Base-by-base conservation (phyloP, 441 rosid species). In the Capsella rubella region DNA sequence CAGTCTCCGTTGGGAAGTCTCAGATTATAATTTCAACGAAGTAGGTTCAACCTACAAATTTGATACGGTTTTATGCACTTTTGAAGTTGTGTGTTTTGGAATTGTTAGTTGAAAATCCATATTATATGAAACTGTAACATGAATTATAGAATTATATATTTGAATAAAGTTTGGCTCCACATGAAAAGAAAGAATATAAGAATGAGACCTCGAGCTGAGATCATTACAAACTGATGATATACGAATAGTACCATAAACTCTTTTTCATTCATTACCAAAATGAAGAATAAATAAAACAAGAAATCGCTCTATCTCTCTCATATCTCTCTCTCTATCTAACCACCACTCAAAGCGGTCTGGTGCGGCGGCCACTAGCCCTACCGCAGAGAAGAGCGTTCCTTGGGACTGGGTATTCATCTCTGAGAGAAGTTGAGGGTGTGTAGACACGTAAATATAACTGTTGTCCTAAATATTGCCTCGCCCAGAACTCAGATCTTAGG, bases 391-490 rank as follows among this genome's bases (percentile, higher is more conserved):
- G 86, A 37, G 99, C 96, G 63, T 95, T 93, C 86, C 82, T 90
- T 1, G 99, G 99, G 58, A 93, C 85, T 3, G 96, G 98, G 70
- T 64, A 92, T 28, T 95, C 99, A 74, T 95, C 99, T 76, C 99
- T 82, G 3, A 91, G 84, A 3, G 99, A 95, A 58, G 85, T 83
- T 18, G 97, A 86, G 8, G 86, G 0, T 13, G 99, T 90, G 77
- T 72, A 89, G 25, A 95, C 97, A 10, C 97, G 86, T 81, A 95
- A 16, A 57, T 95, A 95, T 12, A 95, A 79, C 34, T 95, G 99
- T 67, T 95, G 99, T 49, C 99, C 99, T 3, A 95, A 87, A 80
- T 95, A 95, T 54, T 93, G 99, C 34, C 97, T 74, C 4, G 92
- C 96, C 96, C 97, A 89, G 21, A 76, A 84, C 82, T 95, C 99